A percentile compares a stretch with the other conserved stretches of the same genome.
phyloP scores from a whole-genome alignment of 2,329 filamentous ascomycete species.

The Delphinella strobiligena region DNA sequence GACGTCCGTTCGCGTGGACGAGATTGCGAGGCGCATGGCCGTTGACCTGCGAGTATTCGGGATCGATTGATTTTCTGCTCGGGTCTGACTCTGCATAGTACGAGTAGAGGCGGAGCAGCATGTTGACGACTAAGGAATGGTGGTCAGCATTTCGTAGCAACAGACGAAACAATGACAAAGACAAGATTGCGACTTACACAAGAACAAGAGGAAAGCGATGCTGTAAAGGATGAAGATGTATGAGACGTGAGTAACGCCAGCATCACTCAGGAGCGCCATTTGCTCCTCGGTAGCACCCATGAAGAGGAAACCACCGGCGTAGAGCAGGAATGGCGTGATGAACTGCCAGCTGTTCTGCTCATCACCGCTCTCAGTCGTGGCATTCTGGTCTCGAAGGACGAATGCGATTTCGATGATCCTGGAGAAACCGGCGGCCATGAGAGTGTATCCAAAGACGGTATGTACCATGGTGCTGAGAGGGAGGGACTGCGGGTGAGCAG shows the following conservation, averaged over 20 bases:
- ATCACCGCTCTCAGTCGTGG: constrained; percentile 12
- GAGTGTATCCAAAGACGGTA: constrained; percentile 79
- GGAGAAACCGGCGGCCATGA: constrained; percentile 78
- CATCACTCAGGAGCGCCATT: constrained; percentile 63
- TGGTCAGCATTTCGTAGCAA: background rate
- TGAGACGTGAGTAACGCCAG: constrained; percentile 74
- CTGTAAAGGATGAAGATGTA: constrained; percentile 90
- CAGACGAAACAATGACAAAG: background rate
- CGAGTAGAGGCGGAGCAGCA: constrained; percentile 77
- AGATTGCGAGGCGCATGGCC: no score
- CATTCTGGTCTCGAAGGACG: constrained; percentile 59
- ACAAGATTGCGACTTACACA: constrained; percentile 45
- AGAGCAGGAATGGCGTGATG: constrained; percentile 48
- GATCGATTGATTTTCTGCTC: constrained; percentile 23
- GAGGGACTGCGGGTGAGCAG: constrained; percentile 72
- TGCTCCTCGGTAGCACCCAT: constrained; percentile 97
- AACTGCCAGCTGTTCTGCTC: constrained; percentile 40
- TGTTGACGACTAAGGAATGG: constrained; percentile 52
- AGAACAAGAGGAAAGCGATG: constrained; percentile 77
- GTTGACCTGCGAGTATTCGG: constrained; percentile 12
- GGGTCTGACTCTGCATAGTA: constrained; percentile 40
- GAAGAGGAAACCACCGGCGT: constrained; percentile 87
- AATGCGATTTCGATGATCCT: constrained; percentile 89
- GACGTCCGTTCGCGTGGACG: constrained; percentile 4
- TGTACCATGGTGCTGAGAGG: constrained; percentile 82